Percentiles rank a stretch among this genome's conserved stretches.
Evolutionary conservation across 139 green algal species (phyloP).

Genomic region (Tetratostichococcus sp.): DNA sequence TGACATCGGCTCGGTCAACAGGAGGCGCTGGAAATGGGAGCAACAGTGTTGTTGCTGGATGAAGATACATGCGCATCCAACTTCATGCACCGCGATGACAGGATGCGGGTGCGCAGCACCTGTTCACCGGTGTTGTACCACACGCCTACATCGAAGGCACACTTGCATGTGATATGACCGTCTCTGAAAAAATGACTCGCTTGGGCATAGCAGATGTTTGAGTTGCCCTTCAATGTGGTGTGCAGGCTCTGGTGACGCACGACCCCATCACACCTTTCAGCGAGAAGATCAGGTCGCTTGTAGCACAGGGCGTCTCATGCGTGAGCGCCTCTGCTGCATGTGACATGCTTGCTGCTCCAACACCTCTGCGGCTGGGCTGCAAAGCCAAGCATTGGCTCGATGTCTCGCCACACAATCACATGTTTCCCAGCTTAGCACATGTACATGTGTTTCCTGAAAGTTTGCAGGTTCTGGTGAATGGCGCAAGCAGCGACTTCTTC

Average conservation of each 20-base stretch:
- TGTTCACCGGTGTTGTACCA: too few species aligned
- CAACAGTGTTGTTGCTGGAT: constrained; percentile 51
- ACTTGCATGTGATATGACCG: too few species aligned
- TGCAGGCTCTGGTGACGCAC: constrained; percentile 43
- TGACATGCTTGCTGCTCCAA: too few species aligned
- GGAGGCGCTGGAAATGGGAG: constrained; percentile 50
- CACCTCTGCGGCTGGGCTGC: too few species aligned
- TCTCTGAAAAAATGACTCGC: too few species aligned
- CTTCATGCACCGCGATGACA: constrained; percentile 67
- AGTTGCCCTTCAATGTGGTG: background rate
- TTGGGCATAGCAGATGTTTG: too few species aligned
- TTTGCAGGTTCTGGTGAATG: constrained; percentile 46
- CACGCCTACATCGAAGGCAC: too few species aligned
- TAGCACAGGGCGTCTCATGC: constrained; percentile 25
- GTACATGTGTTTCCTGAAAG: too few species aligned
- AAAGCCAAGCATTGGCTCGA: too few species aligned
- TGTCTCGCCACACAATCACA: too few species aligned
- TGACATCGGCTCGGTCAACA: background rate
- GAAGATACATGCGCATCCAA: constrained; percentile 73
- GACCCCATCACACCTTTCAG: constrained; percentile 74
- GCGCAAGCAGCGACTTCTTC: constrained; percentile 68
- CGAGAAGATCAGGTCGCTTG: constrained; percentile 28
- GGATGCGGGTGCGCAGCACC: constrained; percentile 41
- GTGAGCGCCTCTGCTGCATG: background rate
- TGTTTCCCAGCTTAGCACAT: too few species aligned